phyloP scores from a whole-genome alignment of 164 flowering plant genomes.

The Houttuynia cordata region DNA sequence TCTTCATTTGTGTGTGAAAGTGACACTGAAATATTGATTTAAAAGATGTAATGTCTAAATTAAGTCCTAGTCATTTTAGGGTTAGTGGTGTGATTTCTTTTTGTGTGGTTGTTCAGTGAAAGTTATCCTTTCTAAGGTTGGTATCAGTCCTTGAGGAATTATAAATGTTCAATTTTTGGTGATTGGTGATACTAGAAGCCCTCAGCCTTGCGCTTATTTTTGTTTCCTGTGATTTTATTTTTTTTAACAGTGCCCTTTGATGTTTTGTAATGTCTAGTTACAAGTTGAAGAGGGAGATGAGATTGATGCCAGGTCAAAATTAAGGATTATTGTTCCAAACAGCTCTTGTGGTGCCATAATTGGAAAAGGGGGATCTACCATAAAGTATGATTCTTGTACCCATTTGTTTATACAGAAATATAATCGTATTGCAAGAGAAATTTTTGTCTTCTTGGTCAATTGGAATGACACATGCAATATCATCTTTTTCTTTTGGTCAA shows the following conservation, averaged over 20 bases:
- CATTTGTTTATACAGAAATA: too few relatives aligned
- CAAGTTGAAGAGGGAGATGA: slow-evolving; percentile 62
- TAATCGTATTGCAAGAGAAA: neutral
- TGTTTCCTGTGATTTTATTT: neutral
- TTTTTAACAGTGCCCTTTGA: neutral
- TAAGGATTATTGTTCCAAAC: slow-evolving; percentile 87
- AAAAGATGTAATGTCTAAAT: neutral
- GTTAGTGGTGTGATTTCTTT: too few relatives aligned
- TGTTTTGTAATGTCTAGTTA: slow-evolving; percentile 27
- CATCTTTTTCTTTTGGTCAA: too few relatives aligned
- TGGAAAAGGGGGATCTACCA: slow-evolving; percentile 92
- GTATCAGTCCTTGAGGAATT: too few relatives aligned
- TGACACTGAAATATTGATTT: too few relatives aligned
- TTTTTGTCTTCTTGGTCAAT: too few relatives aligned
- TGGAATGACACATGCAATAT: too few relatives aligned
- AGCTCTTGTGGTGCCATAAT: slow-evolving; percentile 91
- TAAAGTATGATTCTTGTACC: slow-evolving; percentile 44
- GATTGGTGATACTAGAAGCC: neutral
- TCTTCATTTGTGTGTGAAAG: neutral
- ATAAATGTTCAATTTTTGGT: too few relatives aligned
- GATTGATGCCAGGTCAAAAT: slow-evolving; percentile 55
- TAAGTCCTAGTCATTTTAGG: too few relatives aligned
- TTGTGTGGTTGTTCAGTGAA: too few relatives aligned
- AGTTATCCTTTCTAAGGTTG: too few relatives aligned
- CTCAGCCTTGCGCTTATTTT: neutral